Evolutionary conservation across 768 basidiomycete species (phyloP).

Genomic region (Agaricus sinodeliciosus): DNA sequence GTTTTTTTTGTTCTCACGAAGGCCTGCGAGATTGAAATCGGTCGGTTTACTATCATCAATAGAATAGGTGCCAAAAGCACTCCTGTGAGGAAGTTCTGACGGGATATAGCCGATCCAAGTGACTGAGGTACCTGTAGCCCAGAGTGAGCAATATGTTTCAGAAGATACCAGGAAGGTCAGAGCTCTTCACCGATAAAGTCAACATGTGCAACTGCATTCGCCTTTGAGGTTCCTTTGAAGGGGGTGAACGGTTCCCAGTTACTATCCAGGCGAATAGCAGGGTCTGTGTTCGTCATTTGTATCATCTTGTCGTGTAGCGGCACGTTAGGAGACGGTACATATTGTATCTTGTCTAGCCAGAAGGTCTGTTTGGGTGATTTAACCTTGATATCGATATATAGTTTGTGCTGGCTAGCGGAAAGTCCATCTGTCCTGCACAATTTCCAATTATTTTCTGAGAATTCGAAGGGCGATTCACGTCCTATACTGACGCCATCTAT

Average conservation of each 20-base stretch:
- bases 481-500: slow-evolving; percentile 11
- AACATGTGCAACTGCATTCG: slow-evolving; percentile 14
- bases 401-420: slow-evolving; percentile 20
- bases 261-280: slow-evolving; percentile 14
- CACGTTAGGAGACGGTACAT: slow-evolving; percentile 18
- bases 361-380: slow-evolving; percentile 17
- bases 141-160: slow-evolving; percentile 12
- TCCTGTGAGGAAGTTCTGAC: not conserved
- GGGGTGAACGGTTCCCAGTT: slow-evolving; percentile 18
- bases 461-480: slow-evolving; percentile 11
- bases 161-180: not conserved
- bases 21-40: slow-evolving; percentile 17
- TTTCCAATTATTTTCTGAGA: slow-evolving; percentile 19
- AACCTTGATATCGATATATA: slow-evolving; percentile 14
- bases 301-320: slow-evolving; percentile 14
- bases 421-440: slow-evolving; percentile 17
- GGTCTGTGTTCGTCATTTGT: slow-evolving; percentile 16
- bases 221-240: slow-evolving; percentile 15
- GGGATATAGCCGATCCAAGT: slow-evolving; percentile 13
- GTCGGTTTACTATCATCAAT: not conserved
- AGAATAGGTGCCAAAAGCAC: not conserved
- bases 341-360: slow-evolving; percentile 21
- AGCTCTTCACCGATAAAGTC: slow-evolving; percentile 18
- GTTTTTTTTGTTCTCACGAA: not conserved
- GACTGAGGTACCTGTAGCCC: slow-evolving; percentile 9